Base-by-base conservation (phyloP, 1,284 basidiomycete genomes). In the Dichomitus squalens region DNA sequence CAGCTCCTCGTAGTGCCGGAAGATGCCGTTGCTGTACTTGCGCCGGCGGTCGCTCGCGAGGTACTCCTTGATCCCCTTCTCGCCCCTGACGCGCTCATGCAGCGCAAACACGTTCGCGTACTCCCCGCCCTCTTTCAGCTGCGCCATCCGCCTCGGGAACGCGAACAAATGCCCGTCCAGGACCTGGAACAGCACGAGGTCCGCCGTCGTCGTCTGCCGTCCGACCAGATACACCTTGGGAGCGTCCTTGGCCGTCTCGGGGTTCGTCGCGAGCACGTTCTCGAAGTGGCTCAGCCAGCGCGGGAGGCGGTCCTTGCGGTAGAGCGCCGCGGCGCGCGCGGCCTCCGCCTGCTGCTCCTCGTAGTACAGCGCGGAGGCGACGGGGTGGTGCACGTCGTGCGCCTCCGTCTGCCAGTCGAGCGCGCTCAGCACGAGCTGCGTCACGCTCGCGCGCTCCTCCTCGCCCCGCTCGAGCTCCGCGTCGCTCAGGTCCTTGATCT, bases 121-220 rank as follows among this genome's bases (percentile, higher is more conserved):
- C 49, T 73, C 52, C 23, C 64, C 67, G 43, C 54, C 64, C 38
- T 64, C 59, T 43, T 64, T 56, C 12, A 79, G 47, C 25, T 69
- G 66, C 6, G 53, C 63, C 62, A 77, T 65, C 12, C 73, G 71
- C 34, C 68, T 73, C 3, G 82, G 82, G 68, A 81, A 83, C 20
- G 81, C 80, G 61, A 73, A 80, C 18, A 67, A 55, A n/a, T 82
- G 58, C 43, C 79, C 76, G 18, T 70, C 67, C 1, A 76, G 9
- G 6, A 71, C 75, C 43, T 80, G 79, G 69, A 79, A 83, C 21
- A 82, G 67, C 20, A 71, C 72, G 16, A 83, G 68, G 64, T 84
- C 82, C 21, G 81, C 82, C 14, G 75, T 75, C 8, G 76, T 79
- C 29, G 77, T 73, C 44, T 66, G 70, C 20, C 61, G 66, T 2